Base-by-base conservation (phyloP, 768 basidiomycete genomes). In the Pleurotus tuoliensis region DNA sequence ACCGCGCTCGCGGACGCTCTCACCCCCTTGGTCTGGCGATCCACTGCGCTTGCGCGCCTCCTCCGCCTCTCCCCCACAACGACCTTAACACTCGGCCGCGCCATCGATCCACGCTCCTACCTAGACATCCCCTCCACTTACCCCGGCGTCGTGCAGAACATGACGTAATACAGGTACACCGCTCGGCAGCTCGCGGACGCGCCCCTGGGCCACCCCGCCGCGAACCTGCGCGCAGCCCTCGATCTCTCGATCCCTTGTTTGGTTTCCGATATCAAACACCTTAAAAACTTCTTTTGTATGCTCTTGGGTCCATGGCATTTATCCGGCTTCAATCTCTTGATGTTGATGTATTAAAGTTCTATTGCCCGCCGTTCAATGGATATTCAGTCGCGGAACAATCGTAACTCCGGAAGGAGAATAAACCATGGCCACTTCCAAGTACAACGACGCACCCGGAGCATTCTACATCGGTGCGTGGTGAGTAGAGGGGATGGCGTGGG, bases 21-120 rank as follows among this genome's bases (percentile, higher is more conserved):
- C 18, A 65, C 46, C 20, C 63, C 69, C 3, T 59, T 69, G 16
- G 63, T 70, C 45, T 70, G 66, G 65, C 65, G 66, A 55, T 59
- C 59, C 45, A 56, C 67, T 39, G 53, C 47, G 3, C 67, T 61
- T 5, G 66, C 64, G 27, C 66, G 69, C 11, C 60, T 63, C 4
- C 62, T 61, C 1, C 67, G 69, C 24, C 18, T 66, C 13, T n/a
- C 41, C 37, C 49, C 61, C 16, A 34, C 57, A 11, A 15, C 34
- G 20, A 45, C 53, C 15, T 47, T 57, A 9, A 66, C 58, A 18
- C 58, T 68, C 48, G 66, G 59, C 4, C 66, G 68, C 8, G 68
- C 68, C 1, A 56, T 69, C 27, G 64, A 68, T 48, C 56, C 61
- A 16, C 66, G 67, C 11, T 59, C 62, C n/a, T 63, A 63, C 47